These are phyloP conservation scores for Xerocomellus dryophilus DNA, from an alignment of 768 basidiomycete species.

Conservation along the genomic window DNA sequence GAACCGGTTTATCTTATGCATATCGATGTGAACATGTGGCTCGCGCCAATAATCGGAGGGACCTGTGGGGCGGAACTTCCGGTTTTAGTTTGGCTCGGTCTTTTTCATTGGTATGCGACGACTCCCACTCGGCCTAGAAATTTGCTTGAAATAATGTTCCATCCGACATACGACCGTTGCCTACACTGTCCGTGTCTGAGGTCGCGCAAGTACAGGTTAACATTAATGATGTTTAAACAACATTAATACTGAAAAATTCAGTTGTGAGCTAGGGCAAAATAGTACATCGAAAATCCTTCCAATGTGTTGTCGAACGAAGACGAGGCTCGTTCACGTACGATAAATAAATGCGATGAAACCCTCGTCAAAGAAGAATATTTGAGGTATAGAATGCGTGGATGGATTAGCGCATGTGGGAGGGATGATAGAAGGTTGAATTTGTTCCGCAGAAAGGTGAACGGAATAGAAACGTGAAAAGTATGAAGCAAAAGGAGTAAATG, in stretches of 20 bases:
- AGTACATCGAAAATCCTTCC: slow-evolving; percentile 34
- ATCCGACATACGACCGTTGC: neutral
- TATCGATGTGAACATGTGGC: no score
- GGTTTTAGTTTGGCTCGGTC: neutral
- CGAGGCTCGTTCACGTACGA: slow-evolving; percentile 16
- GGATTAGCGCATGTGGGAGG: slow-evolving; percentile 7
- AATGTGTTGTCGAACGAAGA: slow-evolving; percentile 16
- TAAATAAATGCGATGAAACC: slow-evolving; percentile 20
- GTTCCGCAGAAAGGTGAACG: slow-evolving; percentile 18
- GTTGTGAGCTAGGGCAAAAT: slow-evolving; percentile 22
- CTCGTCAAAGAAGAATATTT: slow-evolving; percentile 2
- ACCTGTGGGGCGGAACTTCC: neutral
- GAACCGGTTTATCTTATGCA: no score
- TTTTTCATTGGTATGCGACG: no score
- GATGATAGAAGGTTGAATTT: neutral
- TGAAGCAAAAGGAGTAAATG: slow-evolving; percentile 16
- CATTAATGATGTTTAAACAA: slow-evolving; percentile 34
- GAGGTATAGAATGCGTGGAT: slow-evolving; percentile 6
- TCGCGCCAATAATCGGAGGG: no score
- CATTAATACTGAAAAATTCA: slow-evolving; percentile 29
- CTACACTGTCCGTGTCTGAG: neutral
- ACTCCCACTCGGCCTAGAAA: neutral
- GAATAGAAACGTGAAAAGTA: slow-evolving; percentile 12
- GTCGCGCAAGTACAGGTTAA: slow-evolving; percentile 21
- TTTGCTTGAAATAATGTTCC: no score